Base-by-base conservation (phyloP, 78 protist genomes). In the Dictyostelium brefeldianum region DNA sequence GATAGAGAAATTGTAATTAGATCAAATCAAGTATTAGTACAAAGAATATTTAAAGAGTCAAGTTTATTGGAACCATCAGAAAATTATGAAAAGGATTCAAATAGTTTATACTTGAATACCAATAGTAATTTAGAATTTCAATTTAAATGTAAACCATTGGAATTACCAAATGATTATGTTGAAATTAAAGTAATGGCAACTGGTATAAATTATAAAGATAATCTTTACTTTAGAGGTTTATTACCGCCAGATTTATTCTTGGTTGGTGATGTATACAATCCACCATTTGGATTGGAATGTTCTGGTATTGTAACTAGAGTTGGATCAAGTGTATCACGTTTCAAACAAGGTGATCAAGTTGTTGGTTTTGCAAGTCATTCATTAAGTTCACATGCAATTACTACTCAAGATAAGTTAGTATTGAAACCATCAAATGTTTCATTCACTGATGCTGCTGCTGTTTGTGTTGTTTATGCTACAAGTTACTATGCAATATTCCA, bases 241-340 rank as follows among this genome's bases (percentile, higher is more conserved):
- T 25, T 82, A 17, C 95, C 95, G 22, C 92, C 64, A 59, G 95
- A 91, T 29, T 41, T 77, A 27, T 81, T 74, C n/a, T 47, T 73
- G 0, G 59, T 74, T 27, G 83, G 92, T 84, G 92, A 91, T 29
- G 77, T 83, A 12, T 81, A 91, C 29, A 50, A 56, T 17, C 89
- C 95, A 81, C 87, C 90, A 50, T 77, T 91, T 20, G 95, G 95
- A 51, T 27, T 81, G 1, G 95, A 91, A 64, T 91, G 95, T 43
- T 10, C 95, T 15, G 95, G 95, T 74, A 62, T 70, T 51, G 8
- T 91, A 9, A 47, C 81, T 5, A 70, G 94, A 47, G 81, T 80
- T 17, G 83, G 79, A 1, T 22, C 84, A 41, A 75, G 29, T n/a
- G 78, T 59, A 22, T 46, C 53, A 29, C 53, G 65, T 31, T 81